Conservation (phyloP, 1,284 basidiomycete genomes). For the Macrocystidia cucumis region DNA sequence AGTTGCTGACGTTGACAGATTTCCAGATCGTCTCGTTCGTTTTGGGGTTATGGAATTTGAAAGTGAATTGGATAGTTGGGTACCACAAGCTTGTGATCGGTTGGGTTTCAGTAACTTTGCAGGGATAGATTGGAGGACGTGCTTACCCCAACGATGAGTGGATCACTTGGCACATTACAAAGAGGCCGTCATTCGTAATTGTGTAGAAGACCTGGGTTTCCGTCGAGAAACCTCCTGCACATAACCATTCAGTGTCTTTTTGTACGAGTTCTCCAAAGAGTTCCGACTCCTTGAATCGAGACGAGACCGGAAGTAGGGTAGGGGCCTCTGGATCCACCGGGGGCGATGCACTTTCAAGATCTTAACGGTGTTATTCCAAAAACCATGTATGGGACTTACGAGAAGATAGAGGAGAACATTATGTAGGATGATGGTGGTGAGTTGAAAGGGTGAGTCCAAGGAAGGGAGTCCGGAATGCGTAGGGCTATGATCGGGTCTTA, state of each 20-base stretch:
- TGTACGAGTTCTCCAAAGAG: conserved; percentile 65
- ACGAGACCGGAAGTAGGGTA: conserved; percentile 76
- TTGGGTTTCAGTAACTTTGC: conserved; percentile 3
- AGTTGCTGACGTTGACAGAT: conserved; percentile 84
- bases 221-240: conserved; percentile 79
- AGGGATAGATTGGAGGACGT: conserved; percentile 11
- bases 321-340: conserved; percentile 57
- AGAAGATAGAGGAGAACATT: conserved; percentile 70
- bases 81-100: conserved; percentile 76
- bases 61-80: conserved; percentile 93
- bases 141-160: conserved; percentile 92
- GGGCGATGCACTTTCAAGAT: conserved; percentile 35
- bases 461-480: too few relatives aligned
- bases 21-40: conserved; percentile 82
- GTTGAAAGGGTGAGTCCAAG: conserved; percentile 3
- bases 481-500: too few relatives aligned
- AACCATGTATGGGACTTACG: conserved; percentile 56
- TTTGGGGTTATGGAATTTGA: conserved; percentile 82
- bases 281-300: conserved; percentile 42
- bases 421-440: too few relatives aligned
- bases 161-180: conserved; percentile 89
- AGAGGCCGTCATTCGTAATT: conserved; percentile 76
- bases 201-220: conserved; percentile 94
- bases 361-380: conserved; percentile 12
- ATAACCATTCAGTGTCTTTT: conserved; percentile 79